phyloP scores from a whole-genome alignment of 129 eudicot genomes.

The Tagetes patula region DNA sequence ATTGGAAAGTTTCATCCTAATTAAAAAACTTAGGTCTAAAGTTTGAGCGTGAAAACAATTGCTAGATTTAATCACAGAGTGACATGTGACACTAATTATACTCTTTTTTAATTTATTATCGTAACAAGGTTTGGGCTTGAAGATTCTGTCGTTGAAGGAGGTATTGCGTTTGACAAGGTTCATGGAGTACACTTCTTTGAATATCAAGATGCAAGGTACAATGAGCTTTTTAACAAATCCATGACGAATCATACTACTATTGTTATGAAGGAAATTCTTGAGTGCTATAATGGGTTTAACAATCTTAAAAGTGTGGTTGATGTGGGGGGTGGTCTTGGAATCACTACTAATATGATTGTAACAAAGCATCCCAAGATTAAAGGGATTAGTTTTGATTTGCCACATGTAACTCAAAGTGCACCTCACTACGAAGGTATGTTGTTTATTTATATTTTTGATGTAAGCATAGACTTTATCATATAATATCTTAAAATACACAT shows the following conservation, averaged over 20 bases:
- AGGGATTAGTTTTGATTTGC: constrained; percentile 38
- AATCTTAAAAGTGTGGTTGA: constrained; percentile 27
- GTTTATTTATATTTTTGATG: background rate
- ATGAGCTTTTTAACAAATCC: constrained; percentile 29
- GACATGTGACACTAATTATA: background rate
- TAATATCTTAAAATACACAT: background rate
- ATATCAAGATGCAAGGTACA: constrained; percentile 15
- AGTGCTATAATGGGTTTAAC: constrained; percentile 29
- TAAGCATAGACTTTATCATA: no score
- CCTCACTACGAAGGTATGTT: constrained; percentile 21
- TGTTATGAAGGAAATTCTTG: constrained; percentile 24
- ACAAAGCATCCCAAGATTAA: constrained; percentile 28
- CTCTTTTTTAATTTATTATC: background rate
- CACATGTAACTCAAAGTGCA: constrained; percentile 35
- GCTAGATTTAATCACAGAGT: no score
- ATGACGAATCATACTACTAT: constrained; percentile 25
- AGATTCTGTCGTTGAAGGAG: constrained; percentile 27
- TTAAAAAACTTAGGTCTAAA: no score
- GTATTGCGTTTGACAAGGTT: constrained; percentile 31
- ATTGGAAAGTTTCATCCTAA: no score
- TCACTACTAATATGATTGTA: constrained; percentile 17
- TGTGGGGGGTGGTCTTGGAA: constrained; percentile 44
- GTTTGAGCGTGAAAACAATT: no score
- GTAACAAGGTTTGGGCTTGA: constrained; percentile 17
- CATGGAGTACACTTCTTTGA: constrained; percentile 25